These are phyloP conservation scores for Rhodotorula sp. DNA, from an alignment of 1,284 basidiomycete genomes.

Conservation along the genomic window DNA sequence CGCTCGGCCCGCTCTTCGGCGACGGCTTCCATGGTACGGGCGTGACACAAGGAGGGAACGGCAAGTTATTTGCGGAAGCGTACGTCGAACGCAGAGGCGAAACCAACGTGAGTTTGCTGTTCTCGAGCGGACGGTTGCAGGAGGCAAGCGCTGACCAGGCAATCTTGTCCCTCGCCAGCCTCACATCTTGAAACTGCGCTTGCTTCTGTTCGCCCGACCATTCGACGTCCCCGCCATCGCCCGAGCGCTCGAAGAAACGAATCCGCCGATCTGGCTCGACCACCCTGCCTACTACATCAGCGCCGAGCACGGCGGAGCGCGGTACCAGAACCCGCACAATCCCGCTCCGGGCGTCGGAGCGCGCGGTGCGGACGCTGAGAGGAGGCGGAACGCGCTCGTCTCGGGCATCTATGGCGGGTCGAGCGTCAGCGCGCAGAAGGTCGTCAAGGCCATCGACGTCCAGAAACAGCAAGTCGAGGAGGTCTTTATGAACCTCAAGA, in stretches of 20 bases:
- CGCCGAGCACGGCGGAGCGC: constrained; percentile 62
- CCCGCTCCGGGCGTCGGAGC: constrained; percentile 66
- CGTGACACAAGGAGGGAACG: constrained; percentile 53
- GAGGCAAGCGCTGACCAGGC: background rate
- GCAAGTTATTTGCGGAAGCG: constrained; percentile 78
- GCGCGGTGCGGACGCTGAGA: constrained; percentile 41
- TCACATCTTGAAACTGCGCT: constrained; percentile 73
- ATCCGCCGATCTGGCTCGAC: constrained; percentile 69
- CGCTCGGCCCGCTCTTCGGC: constrained; percentile 67
- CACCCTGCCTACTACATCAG: constrained; percentile 65
- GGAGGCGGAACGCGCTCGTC: constrained; percentile 22
- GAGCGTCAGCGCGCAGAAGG: background rate
- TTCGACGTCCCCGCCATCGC: constrained; percentile 81
- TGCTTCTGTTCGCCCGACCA: constrained; percentile 88
- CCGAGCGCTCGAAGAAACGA: constrained; percentile 59
- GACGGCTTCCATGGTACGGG: constrained; percentile 52
- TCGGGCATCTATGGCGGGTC: constrained; percentile 10
- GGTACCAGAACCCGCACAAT: constrained; percentile 83
- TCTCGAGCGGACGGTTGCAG: background rate
- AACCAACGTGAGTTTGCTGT: constrained; percentile 48
- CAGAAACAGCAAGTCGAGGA: constrained; percentile 91
- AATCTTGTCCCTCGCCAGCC: constrained; percentile 54
- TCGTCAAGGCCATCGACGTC: constrained; percentile 74
- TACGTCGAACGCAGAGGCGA: constrained; percentile 51
- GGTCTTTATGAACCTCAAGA: constrained; percentile 81